Evolutionary conservation across 768 basidiomycete species (phyloP).

Genomic region (Russula olivacea): DNA sequence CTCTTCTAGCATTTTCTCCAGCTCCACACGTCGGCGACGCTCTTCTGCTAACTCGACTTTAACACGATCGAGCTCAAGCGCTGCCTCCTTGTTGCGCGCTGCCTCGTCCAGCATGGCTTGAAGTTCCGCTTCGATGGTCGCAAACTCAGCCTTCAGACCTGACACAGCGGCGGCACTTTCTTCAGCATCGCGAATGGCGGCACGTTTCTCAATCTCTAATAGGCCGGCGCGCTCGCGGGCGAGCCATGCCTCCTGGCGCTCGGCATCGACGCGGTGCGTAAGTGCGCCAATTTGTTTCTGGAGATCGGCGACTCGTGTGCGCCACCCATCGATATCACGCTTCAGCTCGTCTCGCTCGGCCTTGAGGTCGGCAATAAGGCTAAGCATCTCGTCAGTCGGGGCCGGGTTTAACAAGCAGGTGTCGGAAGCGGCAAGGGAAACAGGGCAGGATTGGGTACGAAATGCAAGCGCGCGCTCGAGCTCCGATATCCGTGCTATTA

Average conservation of each 20-base stretch:
- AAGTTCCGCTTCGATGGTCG: slow-evolving; percentile 36
- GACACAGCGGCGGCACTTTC: slow-evolving; percentile 27
- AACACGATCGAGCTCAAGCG: slow-evolving; percentile 29
- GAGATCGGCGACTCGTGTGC: slow-evolving; percentile 65
- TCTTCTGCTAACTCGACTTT: slow-evolving; percentile 37
- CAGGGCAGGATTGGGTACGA: slow-evolving; percentile 35
- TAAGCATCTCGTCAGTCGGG: slow-evolving; percentile 73
- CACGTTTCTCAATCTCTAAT: slow-evolving; percentile 61
- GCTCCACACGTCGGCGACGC: slow-evolving; percentile 37
- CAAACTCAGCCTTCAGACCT: slow-evolving; percentile 29
- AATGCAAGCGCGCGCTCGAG: slow-evolving; percentile 63
- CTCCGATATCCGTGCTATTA: slow-evolving; percentile 76
- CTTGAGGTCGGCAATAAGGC: slow-evolving; percentile 71
- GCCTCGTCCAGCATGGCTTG: slow-evolving; percentile 34
- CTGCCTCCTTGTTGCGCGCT: slow-evolving; percentile 7
- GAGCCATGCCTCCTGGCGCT: slow-evolving; percentile 78
- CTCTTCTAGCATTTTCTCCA: slow-evolving; percentile 50
- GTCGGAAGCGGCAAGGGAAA: slow-evolving; percentile 48
- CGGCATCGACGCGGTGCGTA: slow-evolving; percentile 63
- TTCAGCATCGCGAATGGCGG: slow-evolving; percentile 41
- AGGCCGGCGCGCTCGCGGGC: slow-evolving; percentile 66
- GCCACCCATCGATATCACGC: slow-evolving; percentile 85
- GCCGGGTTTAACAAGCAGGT: slow-evolving; percentile 37
- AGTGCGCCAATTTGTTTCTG: slow-evolving; percentile 66
- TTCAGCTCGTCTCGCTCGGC: slow-evolving; percentile 85